These are phyloP conservation scores for Euphrasia arctica DNA, from an alignment of 305 asterid genomes.

Conservation along the genomic window DNA sequence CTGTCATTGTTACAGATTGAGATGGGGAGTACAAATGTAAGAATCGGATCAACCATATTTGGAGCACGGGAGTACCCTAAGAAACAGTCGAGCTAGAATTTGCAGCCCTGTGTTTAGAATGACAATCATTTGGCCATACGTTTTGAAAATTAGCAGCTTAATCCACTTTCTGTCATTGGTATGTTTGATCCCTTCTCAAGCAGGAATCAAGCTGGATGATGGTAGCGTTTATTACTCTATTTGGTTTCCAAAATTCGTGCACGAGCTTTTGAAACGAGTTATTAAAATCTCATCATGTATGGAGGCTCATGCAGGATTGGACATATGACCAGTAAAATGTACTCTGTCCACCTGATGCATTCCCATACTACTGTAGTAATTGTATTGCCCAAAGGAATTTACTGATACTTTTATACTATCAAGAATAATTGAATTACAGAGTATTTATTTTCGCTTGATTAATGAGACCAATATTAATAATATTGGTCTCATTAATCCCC, in stretches of 20 bases:
- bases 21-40: slow-evolving; percentile 91
- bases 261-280: not conserved
- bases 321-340: too few species aligned
- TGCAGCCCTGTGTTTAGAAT: slow-evolving; percentile 1
- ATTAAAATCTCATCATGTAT: not conserved
- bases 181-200: not conserved
- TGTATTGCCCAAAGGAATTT: not conserved
- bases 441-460: too few species aligned
- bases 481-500: slow-evolving; percentile 1
- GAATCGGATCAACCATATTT: slow-evolving; percentile 88
- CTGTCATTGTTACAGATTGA: slow-evolving; percentile 54
- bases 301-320: not conserved
- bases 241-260: not conserved
- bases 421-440: too few species aligned
- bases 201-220: not conserved
- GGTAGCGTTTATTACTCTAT: not conserved
- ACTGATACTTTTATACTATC: too few species aligned
- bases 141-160: slow-evolving; percentile 4
- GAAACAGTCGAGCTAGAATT: slow-evolving; percentile 33
- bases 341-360: too few species aligned
- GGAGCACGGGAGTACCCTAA: slow-evolving; percentile 82
- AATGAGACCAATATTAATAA: too few species aligned
- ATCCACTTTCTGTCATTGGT: slow-evolving; percentile 1
- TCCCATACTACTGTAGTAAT: not conserved
- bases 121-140: not conserved